phyloP scores from a whole-genome alignment of 805 yeast species.

The Clavispora phyllophila region DNA sequence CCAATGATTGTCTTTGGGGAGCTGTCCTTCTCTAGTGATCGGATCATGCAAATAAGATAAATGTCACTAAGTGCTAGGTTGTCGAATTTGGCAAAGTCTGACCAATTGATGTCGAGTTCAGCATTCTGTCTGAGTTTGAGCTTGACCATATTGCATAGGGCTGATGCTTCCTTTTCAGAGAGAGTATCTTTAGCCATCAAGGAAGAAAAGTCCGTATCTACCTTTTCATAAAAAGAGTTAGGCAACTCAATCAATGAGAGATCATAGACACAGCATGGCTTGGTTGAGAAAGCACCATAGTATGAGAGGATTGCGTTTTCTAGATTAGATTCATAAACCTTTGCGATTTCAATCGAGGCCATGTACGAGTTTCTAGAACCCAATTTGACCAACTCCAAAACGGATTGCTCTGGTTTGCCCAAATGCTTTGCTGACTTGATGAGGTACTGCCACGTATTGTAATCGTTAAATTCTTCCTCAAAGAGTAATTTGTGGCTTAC shows the following conservation, averaged over 20 bases:
- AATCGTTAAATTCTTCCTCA: slow-evolving; percentile 61
- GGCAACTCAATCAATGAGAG: slow-evolving; percentile 20
- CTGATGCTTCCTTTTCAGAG: slow-evolving; percentile 1
- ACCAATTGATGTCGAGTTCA: slow-evolving; percentile 2
- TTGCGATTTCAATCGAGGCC: slow-evolving; percentile 46
- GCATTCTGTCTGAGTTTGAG: slow-evolving; percentile 2
- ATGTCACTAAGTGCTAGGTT: slow-evolving; percentile 9
- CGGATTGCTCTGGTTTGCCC: slow-evolving; percentile 23
- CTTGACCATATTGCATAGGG: slow-evolving; percentile 9
- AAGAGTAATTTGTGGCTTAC: slow-evolving; percentile 32
- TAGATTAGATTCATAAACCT: slow-evolving; percentile 18
- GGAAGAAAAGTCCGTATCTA: neutral
- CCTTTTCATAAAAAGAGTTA: slow-evolving; percentile 3
- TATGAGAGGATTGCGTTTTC: slow-evolving; percentile 34
- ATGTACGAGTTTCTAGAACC: slow-evolving; percentile 53
- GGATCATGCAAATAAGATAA: slow-evolving; percentile 10
- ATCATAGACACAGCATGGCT: slow-evolving; percentile 64
- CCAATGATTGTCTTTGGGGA: slow-evolving; percentile 22
- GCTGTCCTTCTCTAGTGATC: slow-evolving; percentile 17
- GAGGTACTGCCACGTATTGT: slow-evolving; percentile 62
- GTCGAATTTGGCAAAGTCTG: slow-evolving; percentile 2
- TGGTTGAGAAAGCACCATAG: slow-evolving; percentile 43
- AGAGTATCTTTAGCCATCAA: slow-evolving; percentile 1
- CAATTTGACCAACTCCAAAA: slow-evolving; percentile 15
- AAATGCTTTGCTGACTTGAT: slow-evolving; percentile 41